Evolutionary conservation across 2,329 filamentous ascomycete genomes (phyloP), one percentile per base, ranked within the genome.

Genomic region (Epichloe brachyelytri): DNA sequence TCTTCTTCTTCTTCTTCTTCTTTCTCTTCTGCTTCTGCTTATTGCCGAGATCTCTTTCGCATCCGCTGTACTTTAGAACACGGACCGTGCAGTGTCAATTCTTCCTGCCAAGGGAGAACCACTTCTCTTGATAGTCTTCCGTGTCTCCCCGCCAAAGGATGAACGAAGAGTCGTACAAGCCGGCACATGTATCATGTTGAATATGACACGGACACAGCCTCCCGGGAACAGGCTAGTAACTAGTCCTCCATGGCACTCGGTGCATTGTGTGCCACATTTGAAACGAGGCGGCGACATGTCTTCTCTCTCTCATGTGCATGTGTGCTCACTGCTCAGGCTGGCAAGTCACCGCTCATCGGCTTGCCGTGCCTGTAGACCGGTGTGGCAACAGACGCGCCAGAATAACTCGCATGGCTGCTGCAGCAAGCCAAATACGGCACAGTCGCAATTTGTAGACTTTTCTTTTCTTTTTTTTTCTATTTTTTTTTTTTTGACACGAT

Each of bases 361-460:
- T 49, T 34, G 30, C 43, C 26, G 26, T 49, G 38, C 43, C 47
- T 46, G 51, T 43, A 46, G 51, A 52, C 47, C 51, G 50, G 50
- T 52, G 50, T 52, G 50, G 50, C 50, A 36, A 44, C 46, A 45
- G 41, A 45, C 38, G 12, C 12, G 41, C 46, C 14, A 17, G 33
- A 43, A 38, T 15, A 34, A 46, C 36, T 44, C 37, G 51, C 46
- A 43, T 49, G 38, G 43, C 38, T 43, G 33, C 46, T 46, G 51
- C 51, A 48, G 22, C 19, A 19, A 49, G 46, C 46, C 46, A 52
- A 20, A 52, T 26, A 45, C 39, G 50, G 37, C 2, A 49, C 15
- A 37, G 22, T 36, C 15, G 39, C 34, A 34, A 20, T 44, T 22
- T 34, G 17, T 37, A 17, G 40, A 34, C 19, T 12, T 44, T 2